A percentile compares a stretch with the other conserved stretches of the same genome.
These are phyloP conservation scores for Tolypocladium endophyticum DNA, from an alignment of 2,329 filamentous ascomycete species.

Conservation along the genomic window DNA sequence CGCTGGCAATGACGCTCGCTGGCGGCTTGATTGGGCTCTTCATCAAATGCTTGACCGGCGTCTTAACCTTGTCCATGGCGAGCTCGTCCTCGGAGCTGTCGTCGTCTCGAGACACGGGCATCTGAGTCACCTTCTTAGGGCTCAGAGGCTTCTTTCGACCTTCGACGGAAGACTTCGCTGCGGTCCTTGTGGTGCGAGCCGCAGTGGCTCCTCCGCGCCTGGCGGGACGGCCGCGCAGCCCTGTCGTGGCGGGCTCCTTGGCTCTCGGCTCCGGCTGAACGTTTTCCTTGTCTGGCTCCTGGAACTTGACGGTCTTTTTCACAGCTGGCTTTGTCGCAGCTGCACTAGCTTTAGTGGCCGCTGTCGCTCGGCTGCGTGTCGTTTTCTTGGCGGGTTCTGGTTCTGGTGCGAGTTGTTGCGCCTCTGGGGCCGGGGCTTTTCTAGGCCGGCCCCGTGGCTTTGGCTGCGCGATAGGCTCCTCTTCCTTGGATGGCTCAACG, in stretches of 20 bases:
- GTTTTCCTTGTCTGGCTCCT: constrained; percentile 57
- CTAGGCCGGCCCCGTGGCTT: constrained; percentile 30
- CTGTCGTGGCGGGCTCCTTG: constrained; percentile 23
- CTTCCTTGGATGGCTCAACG: constrained; percentile 11
- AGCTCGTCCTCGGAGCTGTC: constrained; percentile 50
- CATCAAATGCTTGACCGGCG: constrained; percentile 39
- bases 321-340: constrained; percentile 29
- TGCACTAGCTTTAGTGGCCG: constrained; percentile 19
- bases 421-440: constrained; percentile 18
- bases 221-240: constrained; percentile 32
- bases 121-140: constrained; percentile 54
- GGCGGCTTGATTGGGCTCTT: constrained; percentile 45
- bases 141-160: constrained; percentile 42
- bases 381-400: constrained; percentile 19
- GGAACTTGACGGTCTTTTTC: constrained; percentile 54
- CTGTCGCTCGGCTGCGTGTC: constrained; percentile 14
- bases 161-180: constrained; percentile 13
- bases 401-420: constrained; percentile 12
- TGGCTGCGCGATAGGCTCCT: constrained; percentile 19
- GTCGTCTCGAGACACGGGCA: constrained; percentile 33
- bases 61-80: constrained; percentile 34
- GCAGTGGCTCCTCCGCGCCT: constrained; percentile 24
- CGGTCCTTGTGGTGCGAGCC: constrained; percentile 21
- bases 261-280: constrained; percentile 30
- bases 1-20: constrained; percentile 2